Evolutionary conservation across 306 rosid genomes (phyloP).

Genomic region (Vigna angularis): DNA sequence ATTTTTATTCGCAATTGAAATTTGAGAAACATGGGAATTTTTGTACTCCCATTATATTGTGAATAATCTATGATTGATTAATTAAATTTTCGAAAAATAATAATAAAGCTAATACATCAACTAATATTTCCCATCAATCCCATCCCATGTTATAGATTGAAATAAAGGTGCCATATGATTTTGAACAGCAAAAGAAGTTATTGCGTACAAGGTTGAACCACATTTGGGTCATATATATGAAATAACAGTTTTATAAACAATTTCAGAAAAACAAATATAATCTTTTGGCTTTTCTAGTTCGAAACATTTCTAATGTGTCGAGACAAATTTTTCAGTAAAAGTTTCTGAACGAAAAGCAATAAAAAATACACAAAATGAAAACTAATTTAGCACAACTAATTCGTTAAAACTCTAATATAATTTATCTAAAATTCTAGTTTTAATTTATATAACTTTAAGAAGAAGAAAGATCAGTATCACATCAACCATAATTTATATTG

Average conservation of each 20-base stretch:
- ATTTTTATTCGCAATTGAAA: too few relatives aligned
- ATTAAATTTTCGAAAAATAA: not conserved
- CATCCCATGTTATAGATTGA: not conserved
- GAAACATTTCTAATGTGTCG: too few relatives aligned
- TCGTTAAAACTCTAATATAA: not conserved
- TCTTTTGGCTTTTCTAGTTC: too few relatives aligned
- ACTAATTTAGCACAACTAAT: constrained; percentile 5
- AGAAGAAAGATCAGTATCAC: too few relatives aligned
- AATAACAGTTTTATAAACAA: too few relatives aligned
- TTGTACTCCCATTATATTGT: not conserved
- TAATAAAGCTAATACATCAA: not conserved
- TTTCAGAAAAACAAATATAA: too few relatives aligned
- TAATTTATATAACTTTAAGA: too few relatives aligned
- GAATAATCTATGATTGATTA: not conserved
- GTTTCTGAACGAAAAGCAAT: not conserved
- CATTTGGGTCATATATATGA: too few relatives aligned
- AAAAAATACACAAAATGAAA: constrained; percentile 9
- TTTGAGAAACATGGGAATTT: too few relatives aligned
- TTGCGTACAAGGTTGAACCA: not conserved
- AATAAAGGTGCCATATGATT: not conserved
- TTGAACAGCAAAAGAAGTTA: not conserved
- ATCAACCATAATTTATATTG: too few relatives aligned
- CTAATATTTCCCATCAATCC: not conserved
- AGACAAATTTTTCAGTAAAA: too few relatives aligned
- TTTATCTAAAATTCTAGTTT: too few relatives aligned